These are phyloP conservation scores for Zelopaecilomyces penicillatus DNA, from an alignment of 2,329 filamentous ascomycete genomes.

Conservation along the genomic window DNA sequence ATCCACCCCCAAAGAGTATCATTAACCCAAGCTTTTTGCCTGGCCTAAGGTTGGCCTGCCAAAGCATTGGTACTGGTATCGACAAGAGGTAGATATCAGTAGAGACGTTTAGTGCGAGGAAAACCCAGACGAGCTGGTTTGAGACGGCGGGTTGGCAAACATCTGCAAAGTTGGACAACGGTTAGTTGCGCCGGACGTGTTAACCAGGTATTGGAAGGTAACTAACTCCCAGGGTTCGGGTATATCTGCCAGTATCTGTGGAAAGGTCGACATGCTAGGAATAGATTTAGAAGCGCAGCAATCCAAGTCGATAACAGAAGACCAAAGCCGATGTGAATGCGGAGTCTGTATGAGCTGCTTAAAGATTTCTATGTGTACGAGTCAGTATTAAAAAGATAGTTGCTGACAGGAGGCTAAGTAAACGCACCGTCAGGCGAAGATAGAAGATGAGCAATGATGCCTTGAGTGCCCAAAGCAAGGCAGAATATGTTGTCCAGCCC, in stretches of 20 bases:
- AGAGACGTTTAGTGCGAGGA: constrained; percentile 41
- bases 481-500: constrained; percentile 47
- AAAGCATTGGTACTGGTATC: constrained; percentile 47
- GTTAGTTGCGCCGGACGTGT: background rate
- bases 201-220: constrained; percentile 5
- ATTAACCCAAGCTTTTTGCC: constrained; percentile 31
- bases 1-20: constrained; percentile 29
- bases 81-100: constrained; percentile 52
- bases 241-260: constrained; percentile 50
- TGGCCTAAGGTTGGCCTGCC: constrained; percentile 26
- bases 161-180: constrained; percentile 19
- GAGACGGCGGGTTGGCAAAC: constrained; percentile 42
- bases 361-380: no score
- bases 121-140: constrained; percentile 42
- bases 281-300: constrained; percentile 38
- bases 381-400: no score
- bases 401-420: constrained; percentile 9
- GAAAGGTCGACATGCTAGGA: constrained; percentile 45
- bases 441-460: constrained; percentile 49
- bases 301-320: constrained; percentile 42
- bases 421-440: constrained; percentile 35
- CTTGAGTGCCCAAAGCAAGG: constrained; percentile 48
- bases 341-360: constrained; percentile 30
- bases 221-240: constrained; percentile 46
- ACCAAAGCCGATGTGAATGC: constrained; percentile 42